Percentiles rank a stretch among this genome's conserved stretches.
These are phyloP conservation scores for Penicillium cosmopolitanum DNA, from an alignment of 495 filamentous ascomycete genomes.

Conservation along the genomic window DNA sequence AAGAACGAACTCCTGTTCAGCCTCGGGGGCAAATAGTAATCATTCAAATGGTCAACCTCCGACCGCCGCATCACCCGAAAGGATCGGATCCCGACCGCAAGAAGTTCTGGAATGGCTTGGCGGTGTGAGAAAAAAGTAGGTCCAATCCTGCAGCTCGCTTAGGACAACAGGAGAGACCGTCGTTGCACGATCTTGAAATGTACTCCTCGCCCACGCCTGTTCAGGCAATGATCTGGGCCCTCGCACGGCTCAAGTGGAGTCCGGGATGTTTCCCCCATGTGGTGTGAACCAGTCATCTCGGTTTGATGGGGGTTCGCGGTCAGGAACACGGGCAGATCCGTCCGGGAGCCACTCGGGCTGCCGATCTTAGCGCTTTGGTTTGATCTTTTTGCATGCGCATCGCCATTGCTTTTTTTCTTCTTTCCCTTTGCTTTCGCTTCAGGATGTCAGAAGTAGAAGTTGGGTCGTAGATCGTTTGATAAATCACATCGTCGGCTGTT, in stretches of 20 bases:
- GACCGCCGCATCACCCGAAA: background rate
- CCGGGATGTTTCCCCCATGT: background rate
- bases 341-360: slow-evolving; percentile 15
- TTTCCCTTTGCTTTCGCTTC: background rate
- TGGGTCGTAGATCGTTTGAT: background rate
- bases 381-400: background rate
- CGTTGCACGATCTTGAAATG: background rate
- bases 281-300: slow-evolving; percentile 4
- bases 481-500: background rate
- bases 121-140: background rate
- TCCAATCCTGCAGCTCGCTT: background rate
- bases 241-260: slow-evolving; percentile 7
- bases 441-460: background rate
- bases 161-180: background rate
- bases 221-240: background rate
- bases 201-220: background rate
- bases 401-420: background rate
- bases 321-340: slow-evolving; percentile 27
- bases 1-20: background rate
- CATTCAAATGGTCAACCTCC: background rate
- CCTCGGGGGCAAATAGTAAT: background rate
- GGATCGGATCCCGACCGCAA: background rate
- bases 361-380: slow-evolving; percentile 20
- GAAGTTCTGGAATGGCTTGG: slow-evolving; percentile 9
- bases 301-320: slow-evolving; percentile 13